Conservation (phyloP, 78 protist genomes). For the Polysphondylium violaceum region DNA sequence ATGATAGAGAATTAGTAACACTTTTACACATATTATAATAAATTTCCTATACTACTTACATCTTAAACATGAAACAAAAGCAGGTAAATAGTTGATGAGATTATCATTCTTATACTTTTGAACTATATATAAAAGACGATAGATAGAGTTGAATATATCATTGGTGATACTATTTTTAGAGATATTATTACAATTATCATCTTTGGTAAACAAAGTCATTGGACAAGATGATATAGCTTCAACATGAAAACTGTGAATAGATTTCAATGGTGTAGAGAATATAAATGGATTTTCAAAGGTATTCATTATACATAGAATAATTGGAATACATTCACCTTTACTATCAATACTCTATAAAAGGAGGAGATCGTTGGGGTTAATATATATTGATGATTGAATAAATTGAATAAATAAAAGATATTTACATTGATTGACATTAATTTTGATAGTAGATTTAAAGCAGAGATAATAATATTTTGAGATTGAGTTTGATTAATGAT, state of each 20-base stretch:
- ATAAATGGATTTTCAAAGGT: constrained; percentile 34
- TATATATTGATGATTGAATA: neutral
- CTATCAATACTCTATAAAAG: neutral
- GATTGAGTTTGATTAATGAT: neutral
- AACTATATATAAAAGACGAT: constrained; percentile 17
- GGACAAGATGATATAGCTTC: constrained; percentile 10
- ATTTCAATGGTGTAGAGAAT: constrained; percentile 18
- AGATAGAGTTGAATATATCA: constrained; percentile 9
- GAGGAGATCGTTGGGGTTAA: neutral
- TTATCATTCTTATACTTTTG: constrained; percentile 6
- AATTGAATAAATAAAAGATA: neutral
- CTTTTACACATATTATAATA: neutral
- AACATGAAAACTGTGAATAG: neutral
- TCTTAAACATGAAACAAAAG: constrained; percentile 40
- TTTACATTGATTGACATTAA: constrained; percentile 10
- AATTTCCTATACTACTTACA: constrained; percentile 28
- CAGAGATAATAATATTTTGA: neutral
- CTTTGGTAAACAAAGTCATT: constrained; percentile 20
- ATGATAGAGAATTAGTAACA: neutral
- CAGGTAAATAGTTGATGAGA: constrained; percentile 2
- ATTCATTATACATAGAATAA: constrained; percentile 2
- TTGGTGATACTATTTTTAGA: neutral
- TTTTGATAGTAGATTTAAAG: constrained; percentile 17
- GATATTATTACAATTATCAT: neutral
- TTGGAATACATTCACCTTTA: constrained; percentile 28